Evolutionary conservation across 1,284 basidiomycete genomes (phyloP).

Genomic region (Ganoderma boninense): DNA sequence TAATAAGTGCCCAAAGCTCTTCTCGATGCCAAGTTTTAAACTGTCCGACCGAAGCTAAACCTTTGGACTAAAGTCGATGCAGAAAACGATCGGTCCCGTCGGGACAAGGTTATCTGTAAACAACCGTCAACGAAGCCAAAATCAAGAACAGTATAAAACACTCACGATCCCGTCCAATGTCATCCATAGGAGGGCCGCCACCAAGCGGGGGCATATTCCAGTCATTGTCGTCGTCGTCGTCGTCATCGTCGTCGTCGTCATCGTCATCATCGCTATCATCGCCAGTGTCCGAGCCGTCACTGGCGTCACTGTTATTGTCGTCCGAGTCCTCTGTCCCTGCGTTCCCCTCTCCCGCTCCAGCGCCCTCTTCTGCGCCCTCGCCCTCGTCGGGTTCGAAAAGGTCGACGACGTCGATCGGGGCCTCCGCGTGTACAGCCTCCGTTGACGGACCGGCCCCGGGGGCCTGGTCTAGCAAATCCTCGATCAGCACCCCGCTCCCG

Average conservation of each 20-base stretch:
- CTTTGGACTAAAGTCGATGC: conserved; percentile 30
- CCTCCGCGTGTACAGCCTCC: neutral
- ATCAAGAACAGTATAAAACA: neutral
- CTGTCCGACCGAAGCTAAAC: neutral
- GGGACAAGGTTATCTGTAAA: neutral
- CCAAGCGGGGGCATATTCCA: conserved; percentile 1
- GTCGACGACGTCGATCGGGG: neutral
- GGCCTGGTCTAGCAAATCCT: neutral
- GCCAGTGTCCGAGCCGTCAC: conserved; percentile 11
- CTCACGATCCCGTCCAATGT: conserved; percentile 17
- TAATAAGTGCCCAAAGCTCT: neutral
- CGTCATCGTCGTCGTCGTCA: no score
- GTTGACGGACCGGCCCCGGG: conserved; percentile 10
- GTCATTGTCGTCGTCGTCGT: neutral
- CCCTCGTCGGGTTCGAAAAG: neutral
- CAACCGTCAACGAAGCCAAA: neutral
- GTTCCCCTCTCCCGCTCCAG: conserved; percentile 17
- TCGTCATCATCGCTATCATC: neutral
- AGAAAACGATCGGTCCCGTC: conserved; percentile 28
- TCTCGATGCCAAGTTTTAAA: neutral
- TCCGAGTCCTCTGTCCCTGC: conserved; percentile 8
- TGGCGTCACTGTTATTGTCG: conserved; percentile 15
- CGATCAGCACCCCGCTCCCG: conserved; percentile 3
- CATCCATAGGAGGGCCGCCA: neutral
- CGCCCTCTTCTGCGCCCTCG: conserved; percentile 15